phyloP scores from a whole-genome alignment of 2,329 filamentous ascomycete genomes.

The Pseudocercospora cruenta region DNA sequence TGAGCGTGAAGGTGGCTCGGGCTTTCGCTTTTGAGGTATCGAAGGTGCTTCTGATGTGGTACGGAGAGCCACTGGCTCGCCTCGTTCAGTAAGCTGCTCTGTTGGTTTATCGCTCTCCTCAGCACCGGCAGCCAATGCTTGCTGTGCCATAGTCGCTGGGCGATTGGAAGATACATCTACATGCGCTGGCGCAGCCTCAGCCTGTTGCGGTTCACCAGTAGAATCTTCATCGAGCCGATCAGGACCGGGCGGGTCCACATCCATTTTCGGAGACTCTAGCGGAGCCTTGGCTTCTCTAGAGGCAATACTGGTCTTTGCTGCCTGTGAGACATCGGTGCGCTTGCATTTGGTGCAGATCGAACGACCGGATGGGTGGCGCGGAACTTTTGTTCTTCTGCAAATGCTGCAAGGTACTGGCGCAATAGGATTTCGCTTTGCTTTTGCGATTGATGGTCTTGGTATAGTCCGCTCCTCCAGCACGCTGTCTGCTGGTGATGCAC shows the following conservation, averaged over 20 bases:
- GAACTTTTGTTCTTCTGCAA: conserved; percentile 13
- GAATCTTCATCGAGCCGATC: background rate
- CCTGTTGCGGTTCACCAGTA: too few relatives aligned
- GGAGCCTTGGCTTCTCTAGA: background rate
- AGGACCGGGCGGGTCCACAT: background rate
- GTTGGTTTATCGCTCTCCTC: background rate
- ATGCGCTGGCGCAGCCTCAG: too few relatives aligned
- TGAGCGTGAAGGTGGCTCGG: background rate
- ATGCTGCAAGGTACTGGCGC: conserved; percentile 6
- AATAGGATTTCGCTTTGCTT: background rate
- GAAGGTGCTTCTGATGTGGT: background rate
- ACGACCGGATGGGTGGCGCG: conserved; percentile 13
- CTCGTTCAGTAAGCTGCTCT: background rate
- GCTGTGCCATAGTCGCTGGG: background rate
- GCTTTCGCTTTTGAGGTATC: background rate
- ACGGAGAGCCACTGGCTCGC: background rate
- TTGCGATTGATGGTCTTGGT: background rate
- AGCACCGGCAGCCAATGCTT: background rate
- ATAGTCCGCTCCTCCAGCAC: conserved; percentile 5
- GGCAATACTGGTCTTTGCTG: background rate
- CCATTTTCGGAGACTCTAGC: background rate
- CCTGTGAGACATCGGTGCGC: background rate
- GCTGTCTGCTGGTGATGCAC: conserved; percentile 19
- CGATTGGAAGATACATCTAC: background rate
- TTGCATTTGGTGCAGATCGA: conserved; percentile 14